Base-by-base conservation (phyloP, 805 yeast species). In the Candida ficus region DNA sequence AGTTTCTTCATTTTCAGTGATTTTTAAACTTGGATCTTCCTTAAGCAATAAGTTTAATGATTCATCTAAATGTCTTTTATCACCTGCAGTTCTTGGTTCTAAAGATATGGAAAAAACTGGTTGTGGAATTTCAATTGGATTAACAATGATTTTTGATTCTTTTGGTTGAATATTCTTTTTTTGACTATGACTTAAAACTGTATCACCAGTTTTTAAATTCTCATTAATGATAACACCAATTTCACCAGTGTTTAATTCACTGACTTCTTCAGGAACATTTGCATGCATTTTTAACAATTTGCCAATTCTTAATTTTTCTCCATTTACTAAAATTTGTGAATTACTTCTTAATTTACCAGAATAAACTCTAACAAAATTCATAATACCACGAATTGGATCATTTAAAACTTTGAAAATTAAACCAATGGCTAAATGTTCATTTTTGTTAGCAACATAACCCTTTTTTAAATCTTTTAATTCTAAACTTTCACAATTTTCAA, bases 351-450 rank as follows among this genome's bases (percentile, higher is more conserved):
- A 60, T 30, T 67, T 72, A 0, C 99, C 99, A 37, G 90, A 75
- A 63, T 93, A 93, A 4, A 93, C 93, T 41, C 99, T 69, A 21
- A 91, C 80, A 58, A 82, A 93, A 7, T 86, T 81, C 82, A 90
- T 77, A 1, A 80, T 70, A 1, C 96, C 96, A 46, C 89, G 72
- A 17, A 78, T 78, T 3, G 87, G 83, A 58, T 93, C 96, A 4
- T 90, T 82, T 37, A 84, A 73, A 5, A 91, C 96, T 59, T 93
- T 93, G 66, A 93, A 93, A 2, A 96, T 97, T 30, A 91, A 67
- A 1, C 95, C 90, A 7, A 88, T 72, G 4, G 87, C 72, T 19
- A 85, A 56, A 19, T 78, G 71, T n/a, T 75, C 71, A 50, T 78
- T 76, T 25, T 72, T 66, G 54, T 78, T 75, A 25, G 83, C 55